phyloP scores from a whole-genome alignment of 345 rosid species.

The Populus ilicifolia region DNA sequence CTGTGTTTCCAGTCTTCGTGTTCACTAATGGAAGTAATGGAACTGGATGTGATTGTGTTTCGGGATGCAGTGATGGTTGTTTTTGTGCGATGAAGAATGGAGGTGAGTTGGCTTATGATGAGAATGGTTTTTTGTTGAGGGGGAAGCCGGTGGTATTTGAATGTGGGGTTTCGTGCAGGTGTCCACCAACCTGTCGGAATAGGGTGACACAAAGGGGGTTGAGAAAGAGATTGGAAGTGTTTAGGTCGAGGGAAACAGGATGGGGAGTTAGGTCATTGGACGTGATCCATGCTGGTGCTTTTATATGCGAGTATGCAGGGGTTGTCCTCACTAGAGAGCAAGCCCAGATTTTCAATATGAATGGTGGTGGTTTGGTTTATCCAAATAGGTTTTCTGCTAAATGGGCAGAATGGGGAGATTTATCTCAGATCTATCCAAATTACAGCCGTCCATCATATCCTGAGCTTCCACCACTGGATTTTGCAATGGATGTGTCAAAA shows the following conservation, averaged over 20 bases:
- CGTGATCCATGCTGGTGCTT: constrained; percentile 81
- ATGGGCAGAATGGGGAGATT: constrained; percentile 89
- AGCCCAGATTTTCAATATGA: constrained; percentile 71
- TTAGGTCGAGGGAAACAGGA: constrained; percentile 82
- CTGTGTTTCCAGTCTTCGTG: constrained; percentile 60
- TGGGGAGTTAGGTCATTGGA: constrained; percentile 95
- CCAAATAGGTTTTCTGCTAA: constrained; percentile 63
- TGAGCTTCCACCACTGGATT: constrained; percentile 75
- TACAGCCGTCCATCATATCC: constrained; percentile 58
- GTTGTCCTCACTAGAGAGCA: constrained; percentile 85
- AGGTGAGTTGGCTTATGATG: constrained; percentile 77
- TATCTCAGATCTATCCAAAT: constrained; percentile 57
- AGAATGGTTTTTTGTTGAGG: constrained; percentile 56
- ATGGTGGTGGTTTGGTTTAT: constrained; percentile 71
- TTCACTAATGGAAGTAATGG: constrained; percentile 33
- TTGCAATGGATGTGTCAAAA: constrained; percentile 88
- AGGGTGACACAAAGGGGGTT: constrained; percentile 75
- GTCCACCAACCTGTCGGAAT: constrained; percentile 75
- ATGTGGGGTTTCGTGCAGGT: constrained; percentile 68
- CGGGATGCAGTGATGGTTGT: constrained; percentile 65
- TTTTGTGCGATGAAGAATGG: constrained; percentile 69
- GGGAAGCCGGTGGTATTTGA: constrained; percentile 74
- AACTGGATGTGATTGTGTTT: constrained; percentile 67
- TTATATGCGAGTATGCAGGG: constrained; percentile 87
- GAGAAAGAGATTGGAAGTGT: constrained; percentile 69